Base-by-base conservation (phyloP, 2,329 filamentous ascomycete species). In the Paraphaeosphaeria sporulosa region DNA sequence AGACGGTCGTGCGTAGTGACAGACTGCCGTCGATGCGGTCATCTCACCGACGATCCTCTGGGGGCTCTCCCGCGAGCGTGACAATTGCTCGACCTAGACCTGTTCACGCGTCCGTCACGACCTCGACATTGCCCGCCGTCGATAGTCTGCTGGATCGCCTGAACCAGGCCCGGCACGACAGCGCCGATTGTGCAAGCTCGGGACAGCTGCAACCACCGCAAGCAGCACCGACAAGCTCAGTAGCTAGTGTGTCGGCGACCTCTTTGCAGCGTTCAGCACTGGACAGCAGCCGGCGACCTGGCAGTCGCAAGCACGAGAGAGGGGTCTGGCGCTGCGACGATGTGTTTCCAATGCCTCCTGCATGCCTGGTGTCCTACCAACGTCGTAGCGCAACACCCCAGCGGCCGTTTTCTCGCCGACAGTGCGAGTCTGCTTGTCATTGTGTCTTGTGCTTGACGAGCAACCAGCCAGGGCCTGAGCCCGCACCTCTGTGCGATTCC, bases 1-100 rank as follows among this genome's bases (percentile, higher is more conserved):
- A 27, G 38, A 46, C 55, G 23, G 47, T 46, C 55, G 43, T 44
- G 38, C 60, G 62, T 68, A 62, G 70, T 68, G 65, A 63, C 50
- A 13, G 51, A 25, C 51, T 32, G 38, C 38, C 36, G 36, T 13
- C 52, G 42, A 55, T 46, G 40, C 40, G 6, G 40, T 60, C 57
- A 67, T 64, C 64, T 66, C 59, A 65, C 54, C 46, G 25, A 36
- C 54, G 25, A 54, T 54, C 51, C 1, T 36, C 13, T 53, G 46
- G 23, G 51, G 19, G 52, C 53, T 27, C 25, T n/a, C n/a, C n/a
- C n/a, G n/a, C n/a, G n/a, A n/a, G n/a, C n/a, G 43, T 63, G 50
- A 56, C 49, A 32, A 42, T 32, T 15, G 15, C 12, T 49, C 27
- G 17, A 40, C 13, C n/a, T 34, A n/a, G n/a, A n/a, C n/a, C n/a